Conservation (phyloP, 495 filamentous ascomycete species). For the Annulohypoxylon moriforme region DNA sequence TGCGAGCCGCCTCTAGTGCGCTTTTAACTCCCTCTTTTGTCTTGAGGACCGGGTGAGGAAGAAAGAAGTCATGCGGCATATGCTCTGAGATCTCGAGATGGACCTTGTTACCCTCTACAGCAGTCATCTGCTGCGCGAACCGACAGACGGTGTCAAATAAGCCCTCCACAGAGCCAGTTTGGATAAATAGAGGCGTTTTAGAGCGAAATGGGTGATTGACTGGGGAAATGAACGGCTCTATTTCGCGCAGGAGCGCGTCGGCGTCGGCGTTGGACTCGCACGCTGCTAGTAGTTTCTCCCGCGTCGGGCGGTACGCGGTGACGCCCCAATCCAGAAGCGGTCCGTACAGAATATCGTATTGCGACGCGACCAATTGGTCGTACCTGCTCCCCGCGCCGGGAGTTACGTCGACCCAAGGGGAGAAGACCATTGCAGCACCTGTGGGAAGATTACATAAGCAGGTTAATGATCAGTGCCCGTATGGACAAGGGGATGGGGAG, state of each 20-base stretch:
- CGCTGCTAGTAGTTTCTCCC: neutral
- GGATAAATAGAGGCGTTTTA: constrained; percentile 17
- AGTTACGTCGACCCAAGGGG: constrained; percentile 40
- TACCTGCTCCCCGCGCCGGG: constrained; percentile 12
- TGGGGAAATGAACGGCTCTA: constrained; percentile 28
- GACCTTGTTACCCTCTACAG: constrained; percentile 12
- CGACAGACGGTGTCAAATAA: constrained; percentile 6
- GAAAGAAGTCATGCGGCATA: constrained; percentile 7
- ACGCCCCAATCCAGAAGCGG: constrained; percentile 38
- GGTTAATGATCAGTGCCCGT: neutral
- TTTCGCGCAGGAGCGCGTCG: neutral
- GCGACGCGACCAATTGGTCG: neutral
- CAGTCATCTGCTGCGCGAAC: constrained; percentile 31
- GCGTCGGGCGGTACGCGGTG: constrained; percentile 22
- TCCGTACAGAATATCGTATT: constrained; percentile 8
- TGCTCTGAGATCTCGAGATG: constrained; percentile 18
- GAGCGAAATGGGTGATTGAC: constrained; percentile 34
- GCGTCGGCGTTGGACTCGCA: neutral
- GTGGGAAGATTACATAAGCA: neutral
- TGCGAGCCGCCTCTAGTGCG: neutral
- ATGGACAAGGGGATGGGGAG: neutral
- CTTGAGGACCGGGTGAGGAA: neutral
- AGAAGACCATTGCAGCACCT: constrained; percentile 30
- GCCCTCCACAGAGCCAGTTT: constrained; percentile 23
- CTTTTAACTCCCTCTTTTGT: neutral